Conservation (phyloP, 192 early-diverging fungal genomes). For the Coemansia sp. region DNA sequence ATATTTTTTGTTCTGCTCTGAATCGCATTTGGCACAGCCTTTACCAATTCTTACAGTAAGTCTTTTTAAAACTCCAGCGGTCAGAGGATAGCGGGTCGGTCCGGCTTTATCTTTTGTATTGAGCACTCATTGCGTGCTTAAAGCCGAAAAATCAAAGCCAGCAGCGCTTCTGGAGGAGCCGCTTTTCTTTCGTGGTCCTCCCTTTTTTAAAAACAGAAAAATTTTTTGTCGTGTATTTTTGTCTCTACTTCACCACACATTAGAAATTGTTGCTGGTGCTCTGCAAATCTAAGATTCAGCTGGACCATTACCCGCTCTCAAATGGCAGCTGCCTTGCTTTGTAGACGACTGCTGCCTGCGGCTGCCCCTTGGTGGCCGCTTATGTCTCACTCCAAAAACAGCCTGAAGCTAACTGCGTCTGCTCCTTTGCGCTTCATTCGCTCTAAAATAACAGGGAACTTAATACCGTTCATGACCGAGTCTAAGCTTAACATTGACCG, state of each 20-base stretch:
- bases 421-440: constrained; percentile 7
- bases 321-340: constrained; percentile 7
- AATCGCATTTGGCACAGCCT: neutral
- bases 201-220: neutral
- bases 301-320: neutral
- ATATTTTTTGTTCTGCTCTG: neutral
- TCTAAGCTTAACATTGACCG: constrained; percentile 60
- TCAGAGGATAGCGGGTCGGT: too few relatives aligned
- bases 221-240: neutral
- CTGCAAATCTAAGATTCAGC: neutral
- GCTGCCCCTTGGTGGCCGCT: neutral
- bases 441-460: constrained; percentile 23
- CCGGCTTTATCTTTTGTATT: neutral
- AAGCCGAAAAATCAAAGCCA: too few relatives aligned
- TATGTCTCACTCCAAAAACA: neutral
- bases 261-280: neutral
- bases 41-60: constrained; percentile 15
- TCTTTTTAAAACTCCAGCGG: neutral
- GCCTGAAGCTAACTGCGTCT: neutral
- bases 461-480: constrained; percentile 31
- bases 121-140: too few relatives aligned
- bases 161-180: neutral
- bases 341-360: neutral
- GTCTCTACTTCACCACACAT: neutral
- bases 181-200: too few relatives aligned